These are phyloP conservation scores for Paraglomus occultum DNA, from an alignment of 192 early-diverging fungal species.

Conservation along the genomic window DNA sequence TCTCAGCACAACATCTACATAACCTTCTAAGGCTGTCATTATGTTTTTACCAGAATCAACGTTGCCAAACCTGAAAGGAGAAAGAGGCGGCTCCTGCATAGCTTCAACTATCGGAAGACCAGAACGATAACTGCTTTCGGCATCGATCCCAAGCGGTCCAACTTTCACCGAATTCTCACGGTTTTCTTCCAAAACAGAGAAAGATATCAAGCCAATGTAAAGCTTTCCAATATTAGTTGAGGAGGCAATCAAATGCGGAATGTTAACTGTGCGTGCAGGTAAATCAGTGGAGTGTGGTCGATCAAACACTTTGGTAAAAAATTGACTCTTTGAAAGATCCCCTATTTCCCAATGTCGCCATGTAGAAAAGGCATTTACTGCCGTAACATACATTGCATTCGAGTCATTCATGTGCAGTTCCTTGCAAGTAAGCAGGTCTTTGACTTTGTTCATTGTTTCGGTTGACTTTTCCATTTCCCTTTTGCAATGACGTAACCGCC, in stretches of 20 bases:
- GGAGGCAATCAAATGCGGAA: constrained; percentile 35
- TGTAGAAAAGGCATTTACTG: constrained; percentile 45
- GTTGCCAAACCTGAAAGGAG: too few species aligned
- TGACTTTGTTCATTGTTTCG: constrained; percentile 35
- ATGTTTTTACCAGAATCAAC: not conserved
- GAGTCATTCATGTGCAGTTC: constrained; percentile 40
- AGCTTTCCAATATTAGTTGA: constrained; percentile 44
- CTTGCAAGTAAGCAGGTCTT: constrained; percentile 43
- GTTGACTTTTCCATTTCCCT: constrained; percentile 37
- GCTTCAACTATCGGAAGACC: too few species aligned
- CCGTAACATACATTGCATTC: constrained; percentile 45
- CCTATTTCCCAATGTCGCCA: constrained; percentile 68
- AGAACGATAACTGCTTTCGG: constrained; percentile 33
- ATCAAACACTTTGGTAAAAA: constrained; percentile 51
- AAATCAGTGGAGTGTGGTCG: constrained; percentile 28
- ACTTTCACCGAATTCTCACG: constrained; percentile 49
- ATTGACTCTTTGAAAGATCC: constrained; percentile 41
- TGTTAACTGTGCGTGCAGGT: constrained; percentile 7
- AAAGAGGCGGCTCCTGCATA: too few species aligned
- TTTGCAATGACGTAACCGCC: constrained; percentile 61
- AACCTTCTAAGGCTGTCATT: constrained; percentile 30
- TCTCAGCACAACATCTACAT: constrained; percentile 43
- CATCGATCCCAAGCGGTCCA: constrained; percentile 33
- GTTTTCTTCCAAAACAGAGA: constrained; percentile 50
- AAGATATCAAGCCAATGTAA: constrained; percentile 38